Conservation (phyloP, 2,329 filamentous ascomycete species). For the Scedosporium apiospermum region DNA sequence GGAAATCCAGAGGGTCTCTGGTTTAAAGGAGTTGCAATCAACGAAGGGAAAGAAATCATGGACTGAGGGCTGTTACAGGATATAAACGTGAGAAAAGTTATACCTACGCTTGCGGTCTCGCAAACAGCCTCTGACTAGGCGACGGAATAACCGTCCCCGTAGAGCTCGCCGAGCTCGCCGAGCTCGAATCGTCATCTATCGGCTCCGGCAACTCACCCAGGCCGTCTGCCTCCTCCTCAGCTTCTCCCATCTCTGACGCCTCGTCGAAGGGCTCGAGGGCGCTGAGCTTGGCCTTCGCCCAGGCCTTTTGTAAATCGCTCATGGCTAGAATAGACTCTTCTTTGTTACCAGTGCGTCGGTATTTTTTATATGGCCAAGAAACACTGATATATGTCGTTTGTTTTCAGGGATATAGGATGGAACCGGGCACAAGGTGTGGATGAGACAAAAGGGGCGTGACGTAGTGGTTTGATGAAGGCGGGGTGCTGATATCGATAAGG, state of each 20-base stretch:
- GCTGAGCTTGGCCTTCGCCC: conserved; percentile 66
- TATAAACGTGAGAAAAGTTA: background rate
- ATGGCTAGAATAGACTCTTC: conserved; percentile 33
- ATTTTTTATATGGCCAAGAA: background rate
- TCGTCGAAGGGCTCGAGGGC: conserved; percentile 44
- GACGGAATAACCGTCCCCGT: conserved; percentile 86
- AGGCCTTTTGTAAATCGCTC: conserved; percentile 73
- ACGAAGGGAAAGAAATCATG: background rate
- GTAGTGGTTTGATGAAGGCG: too few species aligned
- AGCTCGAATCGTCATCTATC: conserved; percentile 57
- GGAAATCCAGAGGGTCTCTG: too few species aligned
- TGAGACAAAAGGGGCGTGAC: too few species aligned
- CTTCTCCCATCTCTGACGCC: conserved; percentile 33
- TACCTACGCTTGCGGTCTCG: conserved; percentile 56
- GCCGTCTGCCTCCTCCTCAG: background rate
- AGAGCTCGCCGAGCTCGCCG: conserved; percentile 62
- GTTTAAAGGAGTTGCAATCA: conserved; percentile 8
- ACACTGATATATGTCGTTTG: background rate
- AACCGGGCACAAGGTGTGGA: too few species aligned
- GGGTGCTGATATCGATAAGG: too few species aligned
- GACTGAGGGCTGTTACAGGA: background rate
- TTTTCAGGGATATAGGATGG: too few species aligned
- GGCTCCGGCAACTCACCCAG: conserved; percentile 18
- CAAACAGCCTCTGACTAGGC: conserved; percentile 62
- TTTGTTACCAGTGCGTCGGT: background rate